Evolutionary conservation across 1,284 basidiomycete genomes (phyloP), one percentile per base, ranked within the genome.

Genomic region (Tylopilus sp.): DNA sequence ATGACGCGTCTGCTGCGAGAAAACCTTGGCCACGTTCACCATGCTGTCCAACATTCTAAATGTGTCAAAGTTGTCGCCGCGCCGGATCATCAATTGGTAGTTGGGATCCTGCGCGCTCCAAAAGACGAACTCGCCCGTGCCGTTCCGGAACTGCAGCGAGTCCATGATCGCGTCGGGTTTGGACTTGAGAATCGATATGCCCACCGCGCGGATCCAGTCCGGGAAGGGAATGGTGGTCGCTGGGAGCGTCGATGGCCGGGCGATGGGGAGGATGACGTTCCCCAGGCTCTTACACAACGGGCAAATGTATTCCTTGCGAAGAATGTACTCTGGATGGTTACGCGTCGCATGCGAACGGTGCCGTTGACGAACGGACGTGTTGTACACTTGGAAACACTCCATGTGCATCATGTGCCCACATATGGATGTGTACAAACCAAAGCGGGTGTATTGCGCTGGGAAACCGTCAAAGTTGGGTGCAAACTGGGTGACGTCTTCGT

Each of bases 391-490:
- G 75, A 99, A 98, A 73, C 97, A 99, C 37, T 88, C 84, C 56
- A 96, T 75, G 73, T 99, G 97, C 95, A 99, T 99, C 79, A 95
- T 86, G 69, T 99, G 97, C 33, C 90, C 94, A 72, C 96, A 99
- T 25, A 94, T 88, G 4, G 94, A 95, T 5, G 88, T 79, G 65
- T 95, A 83, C 26, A 98, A 76, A 7, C 96, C 97, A 61, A 94
- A 94, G 28, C 85, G 84, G 15, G 88, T 88, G 57, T 82, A 83
- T 32, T 80, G 75, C 0, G 83, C 68, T 0, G 91, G 87, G 71
- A 93, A 94, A 0, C 84, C 88, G 56, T 88, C 85, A 57, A 90
- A 88, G 61, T 79, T 85, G 48, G 73, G 75, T 32, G 75, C 70
- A 5, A 75, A 71, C 8, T 72, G 61, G 0, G 74, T 71, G 56